Evolutionary conservation across 192 early-diverging fungal genomes (phyloP).

Genomic region (Linnemannia elongata): DNA sequence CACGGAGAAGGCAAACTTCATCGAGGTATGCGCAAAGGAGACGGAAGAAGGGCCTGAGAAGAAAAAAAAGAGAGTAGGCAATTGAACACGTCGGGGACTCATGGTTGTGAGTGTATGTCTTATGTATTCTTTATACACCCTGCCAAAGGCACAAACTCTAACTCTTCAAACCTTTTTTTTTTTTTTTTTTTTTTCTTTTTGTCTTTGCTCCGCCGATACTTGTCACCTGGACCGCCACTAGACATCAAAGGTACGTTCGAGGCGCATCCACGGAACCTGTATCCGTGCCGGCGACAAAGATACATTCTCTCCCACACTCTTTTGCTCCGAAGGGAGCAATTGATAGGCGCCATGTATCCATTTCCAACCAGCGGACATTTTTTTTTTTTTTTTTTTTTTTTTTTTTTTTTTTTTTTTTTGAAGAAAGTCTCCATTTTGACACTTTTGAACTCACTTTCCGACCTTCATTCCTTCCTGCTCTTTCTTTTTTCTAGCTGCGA

Average conservation of each 20-base stretch:
- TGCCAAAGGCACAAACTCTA: constrained; percentile 26
- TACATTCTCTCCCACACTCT: not conserved
- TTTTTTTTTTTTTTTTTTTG: too few species aligned
- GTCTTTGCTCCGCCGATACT: constrained; percentile 4
- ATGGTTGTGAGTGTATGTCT: not conserved
- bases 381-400: too few species aligned
- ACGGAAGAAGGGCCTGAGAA: not conserved
- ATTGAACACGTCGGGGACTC: not conserved
- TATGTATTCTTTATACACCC: not conserved
- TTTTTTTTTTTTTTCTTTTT: not conserved
- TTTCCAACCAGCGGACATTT: not conserved
- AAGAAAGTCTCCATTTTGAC: too few species aligned
- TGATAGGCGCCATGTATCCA: not conserved
- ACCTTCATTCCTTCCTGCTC: not conserved
- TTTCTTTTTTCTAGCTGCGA: constrained; percentile 74
- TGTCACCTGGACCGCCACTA: constrained; percentile 18
- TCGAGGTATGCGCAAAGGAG: constrained; percentile 60
- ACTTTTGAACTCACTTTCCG: not conserved
- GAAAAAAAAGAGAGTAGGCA: not conserved
- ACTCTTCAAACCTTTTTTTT: not conserved
- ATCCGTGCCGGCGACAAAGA: not conserved
- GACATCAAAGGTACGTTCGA: constrained; percentile 58
- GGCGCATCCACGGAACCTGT: constrained; percentile 4
- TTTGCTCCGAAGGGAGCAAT: not conserved
- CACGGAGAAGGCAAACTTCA: constrained; percentile 90